Percentiles rank a stretch among this genome's conserved stretches.
These are phyloP conservation scores for Cryptococcus deneoformans DNA, from an alignment of 1,284 basidiomycete genomes.

Conservation along the genomic window DNA sequence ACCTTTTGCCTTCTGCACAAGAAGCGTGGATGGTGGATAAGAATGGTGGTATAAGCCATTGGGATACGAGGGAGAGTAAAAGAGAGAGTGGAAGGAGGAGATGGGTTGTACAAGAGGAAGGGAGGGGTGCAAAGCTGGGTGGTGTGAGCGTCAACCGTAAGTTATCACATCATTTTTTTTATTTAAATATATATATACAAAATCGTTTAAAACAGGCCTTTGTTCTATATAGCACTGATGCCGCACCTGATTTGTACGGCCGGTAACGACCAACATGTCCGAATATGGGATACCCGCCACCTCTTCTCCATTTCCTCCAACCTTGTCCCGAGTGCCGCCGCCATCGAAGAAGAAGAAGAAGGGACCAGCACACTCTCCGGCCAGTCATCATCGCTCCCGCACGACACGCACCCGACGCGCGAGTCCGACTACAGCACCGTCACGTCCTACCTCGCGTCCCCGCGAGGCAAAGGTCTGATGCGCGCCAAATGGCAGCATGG, in stretches of 20 bases:
- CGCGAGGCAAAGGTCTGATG: slow-evolving; percentile 34
- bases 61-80: slow-evolving; percentile 46
- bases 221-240: slow-evolving; percentile 30
- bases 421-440: slow-evolving; percentile 24
- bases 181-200: too few species aligned
- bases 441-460: slow-evolving; percentile 15
- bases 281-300: slow-evolving; percentile 48
- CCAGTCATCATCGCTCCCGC: too few species aligned
- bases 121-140: slow-evolving; percentile 46
- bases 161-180: slow-evolving; percentile 9
- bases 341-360: too few species aligned
- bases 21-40: slow-evolving; percentile 51
- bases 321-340: too few species aligned
- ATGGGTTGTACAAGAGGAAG: slow-evolving; percentile 42
- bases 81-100: slow-evolving; percentile 25
- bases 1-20: slow-evolving; percentile 47
- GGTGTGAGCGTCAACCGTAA: slow-evolving; percentile 49
- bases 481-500: slow-evolving; percentile 45
- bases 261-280: slow-evolving; percentile 42
- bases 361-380: too few species aligned
- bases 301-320: slow-evolving; percentile 26
- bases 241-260: slow-evolving; percentile 48
- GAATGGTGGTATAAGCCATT: slow-evolving; percentile 51
- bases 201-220: neutral
- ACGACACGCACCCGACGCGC: slow-evolving; percentile 15